Evolutionary conservation across 768 basidiomycete species (phyloP).

Genomic region (Amanita fuliginea): DNA sequence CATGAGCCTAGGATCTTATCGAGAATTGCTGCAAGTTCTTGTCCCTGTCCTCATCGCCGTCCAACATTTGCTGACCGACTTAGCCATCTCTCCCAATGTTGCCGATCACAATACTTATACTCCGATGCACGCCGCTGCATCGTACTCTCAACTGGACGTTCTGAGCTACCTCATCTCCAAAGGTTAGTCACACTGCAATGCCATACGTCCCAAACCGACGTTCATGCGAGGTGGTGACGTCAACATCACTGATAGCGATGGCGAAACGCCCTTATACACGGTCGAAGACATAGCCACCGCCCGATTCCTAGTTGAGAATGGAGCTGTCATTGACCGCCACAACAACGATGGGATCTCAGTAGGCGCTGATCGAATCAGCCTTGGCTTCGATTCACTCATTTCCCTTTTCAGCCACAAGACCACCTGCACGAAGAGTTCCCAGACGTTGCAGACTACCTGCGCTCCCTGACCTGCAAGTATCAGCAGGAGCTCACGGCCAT

Average conservation of each 20-base stretch:
- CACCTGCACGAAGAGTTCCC: conserved; percentile 8
- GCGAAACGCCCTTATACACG: conserved; percentile 87
- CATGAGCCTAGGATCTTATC: conserved; percentile 38
- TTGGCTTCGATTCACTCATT: not conserved
- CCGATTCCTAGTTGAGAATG: conserved; percentile 65
- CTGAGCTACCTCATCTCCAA: conserved; percentile 68
- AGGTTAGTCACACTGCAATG: conserved; percentile 27
- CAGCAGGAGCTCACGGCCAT: conserved; percentile 56
- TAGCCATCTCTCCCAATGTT: conserved; percentile 57
- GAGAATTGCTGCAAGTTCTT: conserved; percentile 41
- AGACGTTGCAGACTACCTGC: conserved; percentile 6
- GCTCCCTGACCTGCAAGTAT: conserved; percentile 26
- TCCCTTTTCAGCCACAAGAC: conserved; percentile 39
- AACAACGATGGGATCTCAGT: conserved; percentile 76
- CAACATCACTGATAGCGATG: conserved; percentile 76
- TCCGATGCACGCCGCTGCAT: conserved; percentile 92
- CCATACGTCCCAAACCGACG: conserved; percentile 6
- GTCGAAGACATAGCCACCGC: conserved; percentile 78
- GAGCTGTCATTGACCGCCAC: conserved; percentile 48
- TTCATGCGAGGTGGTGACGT: conserved; percentile 63
- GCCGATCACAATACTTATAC: conserved; percentile 72
- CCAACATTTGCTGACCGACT: conserved; percentile 21
- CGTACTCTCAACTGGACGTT: conserved; percentile 72
- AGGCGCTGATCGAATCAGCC: conserved; percentile 17
- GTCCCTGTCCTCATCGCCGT: conserved; percentile 10